A percentile compares a stretch with the other conserved stretches of the same genome.
These are phyloP conservation scores for Starmerella stigmatis DNA, from an alignment of 805 yeast genomes.

Conservation along the genomic window DNA sequence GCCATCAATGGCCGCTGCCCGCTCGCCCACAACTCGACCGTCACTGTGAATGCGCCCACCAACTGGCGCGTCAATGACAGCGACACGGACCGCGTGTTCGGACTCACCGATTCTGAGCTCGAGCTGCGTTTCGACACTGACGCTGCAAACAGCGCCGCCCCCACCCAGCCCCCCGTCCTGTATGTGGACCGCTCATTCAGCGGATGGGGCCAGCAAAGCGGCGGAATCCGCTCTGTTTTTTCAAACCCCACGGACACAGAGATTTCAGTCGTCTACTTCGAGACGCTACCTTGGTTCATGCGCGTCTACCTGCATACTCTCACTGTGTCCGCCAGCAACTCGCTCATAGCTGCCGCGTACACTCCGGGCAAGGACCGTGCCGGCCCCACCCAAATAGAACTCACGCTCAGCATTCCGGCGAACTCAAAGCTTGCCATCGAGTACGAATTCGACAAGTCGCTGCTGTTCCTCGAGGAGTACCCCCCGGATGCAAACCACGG, in stretches of 20 bases:
- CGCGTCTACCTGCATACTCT: constrained; percentile 69
- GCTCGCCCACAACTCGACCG: constrained; percentile 33
- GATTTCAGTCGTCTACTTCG: constrained; percentile 53
- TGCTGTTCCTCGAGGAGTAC: constrained; percentile 76
- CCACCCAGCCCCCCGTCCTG: constrained; percentile 47
- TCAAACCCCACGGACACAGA: constrained; percentile 47
- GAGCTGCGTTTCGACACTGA: constrained; percentile 37
- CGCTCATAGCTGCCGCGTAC: constrained; percentile 36
- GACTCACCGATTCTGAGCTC: not conserved
- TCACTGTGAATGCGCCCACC: constrained; percentile 14
- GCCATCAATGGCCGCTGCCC: constrained; percentile 53
- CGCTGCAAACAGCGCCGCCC: constrained; percentile 38
- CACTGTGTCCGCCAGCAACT: constrained; percentile 20
- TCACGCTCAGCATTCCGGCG: constrained; percentile 49
- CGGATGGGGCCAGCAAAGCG: constrained; percentile 83
- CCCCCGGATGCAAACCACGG: constrained; percentile 99
- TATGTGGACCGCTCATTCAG: constrained; percentile 74
- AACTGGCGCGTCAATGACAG: constrained; percentile 12
- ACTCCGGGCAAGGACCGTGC: constrained; percentile 69
- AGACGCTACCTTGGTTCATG: constrained; percentile 88
- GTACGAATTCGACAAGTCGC: constrained; percentile 77
- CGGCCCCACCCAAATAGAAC: constrained; percentile 76
- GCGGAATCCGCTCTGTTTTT: constrained; percentile 74
- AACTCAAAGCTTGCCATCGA: constrained; percentile 28
- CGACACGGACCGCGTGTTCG: not conserved